These are phyloP conservation scores for Gentiana straminea DNA, from an alignment of 257 asterid genomes.

Conservation along the genomic window DNA sequence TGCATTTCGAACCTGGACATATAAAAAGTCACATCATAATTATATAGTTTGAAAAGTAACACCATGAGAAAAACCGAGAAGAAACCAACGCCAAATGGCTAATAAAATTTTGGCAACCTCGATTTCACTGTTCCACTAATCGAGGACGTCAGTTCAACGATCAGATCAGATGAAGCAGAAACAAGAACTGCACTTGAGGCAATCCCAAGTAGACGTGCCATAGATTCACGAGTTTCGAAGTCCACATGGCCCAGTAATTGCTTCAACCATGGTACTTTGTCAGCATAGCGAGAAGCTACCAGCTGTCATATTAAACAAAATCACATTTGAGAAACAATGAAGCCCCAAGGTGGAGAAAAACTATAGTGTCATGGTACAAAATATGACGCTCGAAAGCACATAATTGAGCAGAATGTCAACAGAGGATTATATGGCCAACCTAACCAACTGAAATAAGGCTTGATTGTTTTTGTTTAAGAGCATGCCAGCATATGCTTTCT, in stretches of 20 bases:
- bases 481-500: no score
- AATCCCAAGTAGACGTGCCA: constrained; percentile 84
- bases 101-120: constrained; percentile 40
- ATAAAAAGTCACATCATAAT: constrained; percentile 11
- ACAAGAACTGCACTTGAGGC: constrained; percentile 67
- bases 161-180: constrained; percentile 51
- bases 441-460: no score
- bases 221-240: constrained; percentile 84
- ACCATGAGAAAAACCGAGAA: background rate
- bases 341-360: background rate
- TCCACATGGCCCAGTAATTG: constrained; percentile 69
- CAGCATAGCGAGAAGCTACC: constrained; percentile 67
- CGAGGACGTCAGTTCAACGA: constrained; percentile 50
- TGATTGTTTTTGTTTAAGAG: no score
- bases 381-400: no score
- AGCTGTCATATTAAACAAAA: constrained; percentile 36
- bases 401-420: no score
- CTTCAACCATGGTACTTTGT: constrained; percentile 68
- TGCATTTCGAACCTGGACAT: constrained; percentile 70
- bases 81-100: background rate
- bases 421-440: no score
- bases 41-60: constrained; percentile 3
- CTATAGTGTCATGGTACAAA: background rate
- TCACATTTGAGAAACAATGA: constrained; percentile 13
- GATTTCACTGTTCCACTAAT: constrained; percentile 50